phyloP scores from a whole-genome alignment of 176 grass and related monocot species.

The Bromus sterilis region DNA sequence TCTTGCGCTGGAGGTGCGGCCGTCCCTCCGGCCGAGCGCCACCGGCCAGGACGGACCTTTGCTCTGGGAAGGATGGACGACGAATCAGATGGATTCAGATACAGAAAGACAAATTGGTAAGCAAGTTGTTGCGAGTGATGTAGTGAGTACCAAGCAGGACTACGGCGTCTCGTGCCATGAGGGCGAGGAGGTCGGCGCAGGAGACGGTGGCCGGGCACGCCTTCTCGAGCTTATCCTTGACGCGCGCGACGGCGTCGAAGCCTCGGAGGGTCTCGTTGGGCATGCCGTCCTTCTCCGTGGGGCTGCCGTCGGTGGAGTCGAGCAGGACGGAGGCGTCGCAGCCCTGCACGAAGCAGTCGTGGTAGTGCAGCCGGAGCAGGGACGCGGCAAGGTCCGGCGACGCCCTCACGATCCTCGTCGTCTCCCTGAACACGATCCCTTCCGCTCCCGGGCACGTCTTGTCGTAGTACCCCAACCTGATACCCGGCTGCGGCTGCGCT shows the following conservation, averaged over 20 bases:
- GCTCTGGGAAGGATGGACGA: not conserved
- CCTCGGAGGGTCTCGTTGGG: constrained; percentile 30
- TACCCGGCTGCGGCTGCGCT: not conserved
- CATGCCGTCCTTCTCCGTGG: constrained; percentile 37
- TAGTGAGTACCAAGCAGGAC: constrained; percentile 5
- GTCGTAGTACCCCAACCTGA: constrained; percentile 46
- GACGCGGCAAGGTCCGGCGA: constrained; percentile 36
- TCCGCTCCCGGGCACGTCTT: constrained; percentile 55
- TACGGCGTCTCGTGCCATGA: constrained; percentile 9
- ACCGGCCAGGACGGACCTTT: constrained; percentile 49
- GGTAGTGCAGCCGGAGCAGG: constrained; percentile 45
- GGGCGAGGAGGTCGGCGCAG: constrained; percentile 64
- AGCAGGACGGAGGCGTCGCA: constrained; percentile 36
- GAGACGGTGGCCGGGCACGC: constrained; percentile 63
- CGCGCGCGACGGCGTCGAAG: constrained; percentile 21
- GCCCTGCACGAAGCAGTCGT: constrained; percentile 46
- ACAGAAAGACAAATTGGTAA: not conserved
- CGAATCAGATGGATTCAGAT: not conserved
- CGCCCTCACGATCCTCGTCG: constrained; percentile 24
- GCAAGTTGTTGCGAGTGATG: not conserved
- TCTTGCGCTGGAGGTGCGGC: constrained; percentile 15
- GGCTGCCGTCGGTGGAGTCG: constrained; percentile 12
- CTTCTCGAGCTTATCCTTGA: constrained; percentile 49
- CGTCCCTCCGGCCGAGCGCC: constrained; percentile 35
- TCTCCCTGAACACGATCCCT: constrained; percentile 39